Evolutionary conservation across 2,329 filamentous ascomycete genomes (phyloP), one percentile per base, ranked within the genome.

Genomic region (Clonostachys sp.): DNA sequence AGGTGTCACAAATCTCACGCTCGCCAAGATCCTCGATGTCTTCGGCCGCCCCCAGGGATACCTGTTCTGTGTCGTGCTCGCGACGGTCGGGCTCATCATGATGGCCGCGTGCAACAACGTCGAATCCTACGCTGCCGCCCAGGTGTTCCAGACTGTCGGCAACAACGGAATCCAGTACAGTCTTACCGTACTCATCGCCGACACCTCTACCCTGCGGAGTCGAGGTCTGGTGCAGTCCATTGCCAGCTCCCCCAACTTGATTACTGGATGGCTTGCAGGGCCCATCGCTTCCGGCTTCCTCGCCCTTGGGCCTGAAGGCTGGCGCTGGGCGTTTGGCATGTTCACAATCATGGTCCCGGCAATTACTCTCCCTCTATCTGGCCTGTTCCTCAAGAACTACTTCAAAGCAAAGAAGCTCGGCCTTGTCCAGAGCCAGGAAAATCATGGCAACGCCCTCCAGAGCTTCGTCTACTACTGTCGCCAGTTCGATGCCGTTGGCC

Each of bases 281-380:
- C 77, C 74, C 24, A 76, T 84, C 45, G 75, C 77, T 1, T 67
- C 78, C 12, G 63, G 66, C 2, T 75, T 84, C 24, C 24, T 30
- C 9, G 24, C 24, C 45, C 65, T 80, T 17, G 50, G 61, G 8
- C 64, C 74, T n/a, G 66, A 74, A 5, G 78, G 75, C 43, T 88
- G 80, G 78, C 74, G 83, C 47, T 89, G 84, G 86, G 84, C 77
- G 5, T 84, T 84, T 52, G 84, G 84, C 43, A 73, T 79, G 51
- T 87, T 81, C 64, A 71, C 77, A 48, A 83, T 89, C 55, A 75
- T 88, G 51, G 64, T 80, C 10, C 80, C 81, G 3, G 66, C 77
- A 20, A 74, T 82, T 45, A 78, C 77, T 47, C 52, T 76, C 18
- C 83, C 83, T 0, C 68, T 86, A 10, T 71, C 75, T 40, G 54